A percentile compares a stretch with the other conserved stretches of the same genome.
phyloP scores from a whole-genome alignment of 169 alveolate species.

The Cryptosporidium baileyi region DNA sequence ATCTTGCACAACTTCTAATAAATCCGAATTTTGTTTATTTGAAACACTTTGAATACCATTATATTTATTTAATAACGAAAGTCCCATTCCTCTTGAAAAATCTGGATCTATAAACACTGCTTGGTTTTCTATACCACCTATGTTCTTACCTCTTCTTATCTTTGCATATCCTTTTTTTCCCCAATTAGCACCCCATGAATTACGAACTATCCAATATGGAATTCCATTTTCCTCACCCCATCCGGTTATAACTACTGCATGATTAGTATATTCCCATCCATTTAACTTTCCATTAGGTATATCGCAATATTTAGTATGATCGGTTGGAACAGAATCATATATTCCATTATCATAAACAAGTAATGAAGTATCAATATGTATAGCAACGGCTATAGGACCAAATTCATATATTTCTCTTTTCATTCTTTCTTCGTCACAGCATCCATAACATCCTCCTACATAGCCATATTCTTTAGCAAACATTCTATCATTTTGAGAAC shows the following conservation, averaged over 20 bases:
- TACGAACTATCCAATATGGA: constrained; percentile 85
- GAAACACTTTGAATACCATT: neutral
- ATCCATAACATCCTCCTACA: constrained; percentile 86
- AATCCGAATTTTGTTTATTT: neutral
- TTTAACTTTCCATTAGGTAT: constrained; percentile 80
- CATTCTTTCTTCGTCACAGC: constrained; percentile 81
- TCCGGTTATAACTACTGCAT: constrained; percentile 87
- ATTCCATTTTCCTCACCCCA: constrained; percentile 85
- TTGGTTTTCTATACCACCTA: constrained; percentile 86
- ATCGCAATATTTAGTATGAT: constrained; percentile 84
- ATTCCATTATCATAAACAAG: constrained; percentile 73
- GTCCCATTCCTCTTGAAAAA: constrained; percentile 76
- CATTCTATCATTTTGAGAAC: constrained; percentile 70
- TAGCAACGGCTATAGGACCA: constrained; percentile 79
- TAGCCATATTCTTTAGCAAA: constrained; percentile 80
- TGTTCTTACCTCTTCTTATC: constrained; percentile 80
- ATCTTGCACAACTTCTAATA: neutral
- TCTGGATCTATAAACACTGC: constrained; percentile 89
- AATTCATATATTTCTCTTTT: constrained; percentile 79
- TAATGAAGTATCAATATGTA: constrained; percentile 74
- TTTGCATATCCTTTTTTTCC: constrained; percentile 82
- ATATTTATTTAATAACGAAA: constrained; percentile 16
- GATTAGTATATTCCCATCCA: constrained; percentile 90
- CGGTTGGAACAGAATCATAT: constrained; percentile 70
- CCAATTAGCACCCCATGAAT: constrained; percentile 86